These are phyloP conservation scores for Zanthoxylum bungeanum DNA, from an alignment of 345 rosid genomes.

Conservation along the genomic window DNA sequence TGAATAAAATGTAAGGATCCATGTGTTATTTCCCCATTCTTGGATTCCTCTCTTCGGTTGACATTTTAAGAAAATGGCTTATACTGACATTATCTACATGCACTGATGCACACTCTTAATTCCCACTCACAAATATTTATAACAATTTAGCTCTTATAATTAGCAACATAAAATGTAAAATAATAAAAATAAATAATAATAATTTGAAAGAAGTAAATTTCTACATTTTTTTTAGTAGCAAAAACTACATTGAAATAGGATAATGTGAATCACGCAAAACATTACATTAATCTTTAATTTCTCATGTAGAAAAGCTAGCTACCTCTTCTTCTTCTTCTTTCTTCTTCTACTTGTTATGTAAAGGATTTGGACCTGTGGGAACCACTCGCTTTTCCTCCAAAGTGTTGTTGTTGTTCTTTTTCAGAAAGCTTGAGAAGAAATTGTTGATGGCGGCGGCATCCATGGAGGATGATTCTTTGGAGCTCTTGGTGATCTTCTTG, in stretches of 20 bases:
- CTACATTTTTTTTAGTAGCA: neutral
- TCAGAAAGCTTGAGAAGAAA: slow-evolving; percentile 9
- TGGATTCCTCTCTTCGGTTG: neutral
- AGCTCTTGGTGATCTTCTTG: neutral
- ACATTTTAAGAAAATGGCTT: neutral
- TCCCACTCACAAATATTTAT: too few relatives aligned
- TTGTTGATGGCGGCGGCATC: slow-evolving; percentile 1
- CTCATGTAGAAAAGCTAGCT: neutral
- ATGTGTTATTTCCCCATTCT: neutral
- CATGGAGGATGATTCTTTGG: neutral
- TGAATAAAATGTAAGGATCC: neutral
- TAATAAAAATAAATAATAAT: too few relatives aligned
- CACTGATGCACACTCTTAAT: neutral
- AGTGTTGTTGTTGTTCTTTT: neutral
- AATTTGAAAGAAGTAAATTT: neutral
- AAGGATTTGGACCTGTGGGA: slow-evolving; percentile 38
- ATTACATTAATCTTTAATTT: neutral
- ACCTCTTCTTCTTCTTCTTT: neutral
- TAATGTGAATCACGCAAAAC: neutral
- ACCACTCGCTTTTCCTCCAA: slow-evolving; percentile 25
- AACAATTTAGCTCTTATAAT: neutral
- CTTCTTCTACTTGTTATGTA: slow-evolving; percentile 28
- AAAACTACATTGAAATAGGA: neutral
- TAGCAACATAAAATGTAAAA: too few relatives aligned
- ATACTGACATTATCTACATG: neutral